These are phyloP conservation scores for Ploettnerulaceae sp. DNA, from an alignment of 2,329 filamentous ascomycete species.

Conservation along the genomic window DNA sequence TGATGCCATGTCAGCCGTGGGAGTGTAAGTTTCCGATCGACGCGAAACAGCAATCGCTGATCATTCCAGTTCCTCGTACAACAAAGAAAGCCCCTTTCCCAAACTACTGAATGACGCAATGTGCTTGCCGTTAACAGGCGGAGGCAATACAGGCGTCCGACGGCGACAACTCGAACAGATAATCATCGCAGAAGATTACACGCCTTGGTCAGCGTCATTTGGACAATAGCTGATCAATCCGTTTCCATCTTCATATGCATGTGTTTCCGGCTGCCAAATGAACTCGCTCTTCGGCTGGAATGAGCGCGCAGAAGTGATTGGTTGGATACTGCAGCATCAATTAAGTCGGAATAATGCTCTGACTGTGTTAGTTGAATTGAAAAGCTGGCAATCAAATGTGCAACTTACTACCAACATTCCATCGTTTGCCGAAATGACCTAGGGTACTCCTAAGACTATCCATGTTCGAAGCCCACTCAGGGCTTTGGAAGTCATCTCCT, in stretches of 20 bases:
- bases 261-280: not conserved
- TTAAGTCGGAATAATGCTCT: constrained; percentile 18
- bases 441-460: constrained; percentile 19
- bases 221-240: not conserved
- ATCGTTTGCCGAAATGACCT: constrained; percentile 20
- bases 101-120: constrained; percentile 42
- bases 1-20: constrained; percentile 48
- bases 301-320: constrained; percentile 1
- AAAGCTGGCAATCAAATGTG: not conserved
- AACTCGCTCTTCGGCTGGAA: not conserved
- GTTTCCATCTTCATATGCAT: constrained; percentile 8
- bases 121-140: constrained; percentile 47
- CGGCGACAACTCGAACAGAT: constrained; percentile 44
- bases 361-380: not conserved
- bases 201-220: constrained; percentile 41
- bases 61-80: constrained; percentile 15
- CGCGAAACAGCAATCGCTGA: constrained; percentile 7
- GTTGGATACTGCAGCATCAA: constrained; percentile 12
- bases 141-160: constrained; percentile 49
- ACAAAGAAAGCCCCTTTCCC: constrained; percentile 36
- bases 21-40: constrained; percentile 37
- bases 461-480: constrained; percentile 22
- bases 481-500: constrained; percentile 16
- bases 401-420: constrained; percentile 25
- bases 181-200: constrained; percentile 41